Evolutionary conservation across 257 asterid species (phyloP), one percentile per base, ranked within the genome.

Genomic region (Verbascum thapsus): DNA sequence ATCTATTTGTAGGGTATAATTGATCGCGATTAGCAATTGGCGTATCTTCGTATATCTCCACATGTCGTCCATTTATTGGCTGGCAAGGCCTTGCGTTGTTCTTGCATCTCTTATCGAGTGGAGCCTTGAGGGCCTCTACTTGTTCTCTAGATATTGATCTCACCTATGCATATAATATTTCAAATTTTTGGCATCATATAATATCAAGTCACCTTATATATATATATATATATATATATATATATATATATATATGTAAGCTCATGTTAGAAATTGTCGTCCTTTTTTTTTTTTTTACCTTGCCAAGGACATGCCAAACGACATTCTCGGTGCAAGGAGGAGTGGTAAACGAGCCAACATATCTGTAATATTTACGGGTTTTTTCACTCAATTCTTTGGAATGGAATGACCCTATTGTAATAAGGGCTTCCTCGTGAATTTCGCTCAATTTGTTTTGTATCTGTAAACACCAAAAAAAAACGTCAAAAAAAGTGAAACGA

Each of bases 61-160:
- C 81, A 16, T 32, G 77, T 18, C 94, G 63, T 23, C 77, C 84
- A 43, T 88, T 81, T 30, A 70, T 30, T 58, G 86, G 83, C 19
- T 88, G 96, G 6, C 75, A 71, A 34, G 96, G 88, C 60, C 96
- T 72, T 7, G 86, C 81, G 58, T 88, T 88, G 70, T 81, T 64
- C 87, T 88, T 85, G 85, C 88, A 83, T 22, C 67, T 52, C 13
- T 64, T 63, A 50, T 64, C 83, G 62, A 88, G 35, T 10, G 91
- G 91, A 55, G 81, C 88, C 78, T 76, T 87, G 37, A 87, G 76
- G 20, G 74, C 71, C 34, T 32, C 69, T 0, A 83, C 84, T 63
- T 88, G 91, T 23, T 76, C 80, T 18, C 54, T 67, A 8, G 90
- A 83, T 59, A 85, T 80, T 38, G 82, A 20, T 66, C 80, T 70